These are phyloP conservation scores for Stachybotrys echinatus DNA, from an alignment of 2,329 filamentous ascomycete species.

Conservation along the genomic window DNA sequence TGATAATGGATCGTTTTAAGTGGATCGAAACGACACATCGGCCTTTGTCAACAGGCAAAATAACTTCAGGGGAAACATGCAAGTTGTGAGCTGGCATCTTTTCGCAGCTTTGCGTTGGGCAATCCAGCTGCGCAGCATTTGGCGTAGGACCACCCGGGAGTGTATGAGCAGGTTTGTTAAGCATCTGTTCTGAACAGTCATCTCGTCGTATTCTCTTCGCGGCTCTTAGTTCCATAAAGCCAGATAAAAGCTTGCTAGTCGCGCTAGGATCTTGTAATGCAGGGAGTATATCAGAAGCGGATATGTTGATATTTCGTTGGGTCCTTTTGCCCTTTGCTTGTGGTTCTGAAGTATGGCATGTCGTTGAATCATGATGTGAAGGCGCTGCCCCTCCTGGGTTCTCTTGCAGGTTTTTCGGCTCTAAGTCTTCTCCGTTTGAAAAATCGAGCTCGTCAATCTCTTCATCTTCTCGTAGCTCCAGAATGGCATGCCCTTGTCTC, in stretches of 20 bases:
- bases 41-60: slow-evolving; percentile 9
- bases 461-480: not conserved
- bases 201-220: slow-evolving; percentile 16
- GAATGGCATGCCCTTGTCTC: not conserved
- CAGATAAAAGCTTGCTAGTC: slow-evolving; percentile 20
- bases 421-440: not conserved
- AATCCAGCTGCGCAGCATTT: too few species aligned
- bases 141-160: too few species aligned
- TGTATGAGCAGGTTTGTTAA: too few species aligned
- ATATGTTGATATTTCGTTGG: too few species aligned
- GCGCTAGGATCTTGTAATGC: slow-evolving; percentile 11
- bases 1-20: slow-evolving; percentile 41
- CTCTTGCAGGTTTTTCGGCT: too few species aligned
- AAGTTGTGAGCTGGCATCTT: not conserved
- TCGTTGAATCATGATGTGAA: too few species aligned
- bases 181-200: not conserved
- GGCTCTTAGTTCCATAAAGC: slow-evolving; percentile 25
- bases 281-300: slow-evolving; percentile 8
- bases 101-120: too few species aligned
- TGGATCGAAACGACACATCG: slow-evolving; percentile 47
- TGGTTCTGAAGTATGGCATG: too few species aligned
- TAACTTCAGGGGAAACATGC: slow-evolving; percentile 13
- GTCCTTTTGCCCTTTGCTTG: too few species aligned
- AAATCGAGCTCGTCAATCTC: not conserved
- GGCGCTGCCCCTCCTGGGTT: too few species aligned